Evolutionary conservation across 2,329 filamentous ascomycete species (phyloP).

Genomic region (Pseudovirgaria hyperparasitica): DNA sequence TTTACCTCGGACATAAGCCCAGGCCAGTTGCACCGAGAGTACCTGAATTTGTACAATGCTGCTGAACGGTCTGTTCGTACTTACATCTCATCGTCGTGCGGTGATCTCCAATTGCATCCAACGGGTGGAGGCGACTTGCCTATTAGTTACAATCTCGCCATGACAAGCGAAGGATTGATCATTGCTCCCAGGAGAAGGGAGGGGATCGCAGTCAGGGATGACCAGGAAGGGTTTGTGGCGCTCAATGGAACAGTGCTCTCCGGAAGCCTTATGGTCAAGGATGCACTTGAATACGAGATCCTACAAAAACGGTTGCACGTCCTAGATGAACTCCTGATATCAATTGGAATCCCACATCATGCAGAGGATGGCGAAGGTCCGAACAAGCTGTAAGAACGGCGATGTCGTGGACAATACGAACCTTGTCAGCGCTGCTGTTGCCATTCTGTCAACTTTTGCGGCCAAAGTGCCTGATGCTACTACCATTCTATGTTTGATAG

Average conservation of each 20-base stretch:
- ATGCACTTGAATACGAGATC: constrained; percentile 39
- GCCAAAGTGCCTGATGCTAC: too few relatives aligned
- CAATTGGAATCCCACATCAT: constrained; percentile 18
- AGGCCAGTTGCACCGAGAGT: constrained; percentile 18
- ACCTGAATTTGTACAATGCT: constrained; percentile 19
- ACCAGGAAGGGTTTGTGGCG: constrained; percentile 31
- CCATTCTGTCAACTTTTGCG: too few relatives aligned
- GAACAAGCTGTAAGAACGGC: too few relatives aligned
- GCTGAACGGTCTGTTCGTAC: constrained; percentile 23
- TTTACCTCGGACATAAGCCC: constrained; percentile 29
- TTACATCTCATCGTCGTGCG: constrained; percentile 27
- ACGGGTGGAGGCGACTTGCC: constrained; percentile 25
- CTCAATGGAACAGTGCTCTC: constrained; percentile 45
- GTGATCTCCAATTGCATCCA: constrained; percentile 12
- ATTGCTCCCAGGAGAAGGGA: constrained; percentile 39
- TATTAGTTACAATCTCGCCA: constrained; percentile 46
- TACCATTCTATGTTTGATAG: too few relatives aligned
- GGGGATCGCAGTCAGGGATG: constrained; percentile 26
- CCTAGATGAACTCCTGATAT: constrained; percentile 31
- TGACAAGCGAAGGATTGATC: constrained; percentile 41
- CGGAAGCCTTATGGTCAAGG: constrained; percentile 47
- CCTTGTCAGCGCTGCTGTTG: too few relatives aligned
- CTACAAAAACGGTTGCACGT: constrained; percentile 27
- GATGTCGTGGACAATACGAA: too few relatives aligned
- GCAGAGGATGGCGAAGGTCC: too few relatives aligned